These are phyloP conservation scores for Tephrocybe sp. DNA, from an alignment of 768 basidiomycete genomes.

Conservation along the genomic window DNA sequence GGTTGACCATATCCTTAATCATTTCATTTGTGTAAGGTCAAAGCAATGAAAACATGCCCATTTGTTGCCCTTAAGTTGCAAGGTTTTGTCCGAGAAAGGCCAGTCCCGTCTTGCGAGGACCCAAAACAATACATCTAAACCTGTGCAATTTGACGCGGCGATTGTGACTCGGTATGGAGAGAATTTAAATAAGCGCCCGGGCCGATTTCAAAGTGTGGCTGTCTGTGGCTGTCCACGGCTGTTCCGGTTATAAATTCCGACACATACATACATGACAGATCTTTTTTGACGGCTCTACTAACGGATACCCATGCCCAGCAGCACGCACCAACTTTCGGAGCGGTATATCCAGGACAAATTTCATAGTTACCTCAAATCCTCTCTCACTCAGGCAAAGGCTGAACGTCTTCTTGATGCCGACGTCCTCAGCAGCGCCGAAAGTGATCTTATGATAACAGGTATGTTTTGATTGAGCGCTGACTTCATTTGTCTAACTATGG, in stretches of 20 bases:
- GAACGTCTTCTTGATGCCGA: constrained; percentile 75
- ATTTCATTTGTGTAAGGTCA: no score
- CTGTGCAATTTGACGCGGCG: no score
- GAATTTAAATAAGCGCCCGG: not conserved
- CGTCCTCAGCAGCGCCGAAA: constrained; percentile 73
- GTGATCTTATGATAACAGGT: constrained; percentile 87
- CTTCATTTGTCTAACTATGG: not conserved
- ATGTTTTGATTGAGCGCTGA: constrained; percentile 16
- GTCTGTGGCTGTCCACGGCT: not conserved
- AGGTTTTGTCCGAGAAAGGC: no score
- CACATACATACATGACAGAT: not conserved
- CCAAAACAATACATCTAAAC: no score
- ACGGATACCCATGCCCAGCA: not conserved
- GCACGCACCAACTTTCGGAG: constrained; percentile 39
- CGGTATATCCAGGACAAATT: constrained; percentile 74
- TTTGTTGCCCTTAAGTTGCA: no score
- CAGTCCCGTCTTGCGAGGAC: no score
- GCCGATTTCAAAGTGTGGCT: not conserved
- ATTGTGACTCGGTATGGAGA: no score
- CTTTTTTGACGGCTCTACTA: not conserved
- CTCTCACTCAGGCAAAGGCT: constrained; percentile 73
- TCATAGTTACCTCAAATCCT: constrained; percentile 80
- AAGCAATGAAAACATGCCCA: no score
- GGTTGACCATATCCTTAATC: no score
- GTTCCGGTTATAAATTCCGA: not conserved